These are phyloP conservation scores for Ophiostoma ulmi DNA, from an alignment of 2,329 filamentous ascomycete species.

Conservation along the genomic window DNA sequence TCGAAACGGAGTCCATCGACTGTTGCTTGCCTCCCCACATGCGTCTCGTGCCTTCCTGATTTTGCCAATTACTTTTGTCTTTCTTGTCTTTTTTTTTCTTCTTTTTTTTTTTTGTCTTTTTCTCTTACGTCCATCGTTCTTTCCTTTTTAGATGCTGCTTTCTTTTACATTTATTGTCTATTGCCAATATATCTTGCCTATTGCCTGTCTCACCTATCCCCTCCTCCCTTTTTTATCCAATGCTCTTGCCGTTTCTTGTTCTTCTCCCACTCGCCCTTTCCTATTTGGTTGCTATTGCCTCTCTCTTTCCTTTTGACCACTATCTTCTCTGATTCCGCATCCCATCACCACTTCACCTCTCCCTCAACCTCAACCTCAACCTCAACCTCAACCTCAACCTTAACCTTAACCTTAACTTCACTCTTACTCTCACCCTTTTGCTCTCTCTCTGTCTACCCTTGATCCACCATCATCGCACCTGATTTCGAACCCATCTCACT, in stretches of 20 bases:
- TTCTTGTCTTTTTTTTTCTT: background rate
- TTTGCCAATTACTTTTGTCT: background rate
- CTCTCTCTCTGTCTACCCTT: background rate
- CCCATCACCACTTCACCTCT: background rate
- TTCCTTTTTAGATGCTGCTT: background rate
- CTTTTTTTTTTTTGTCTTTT: background rate
- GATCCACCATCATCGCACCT: background rate
- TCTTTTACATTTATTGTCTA: background rate
- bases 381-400: background rate
- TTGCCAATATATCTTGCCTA: background rate
- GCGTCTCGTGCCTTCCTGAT: slow-evolving; percentile 10
- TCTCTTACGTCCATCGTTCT: too few relatives aligned
- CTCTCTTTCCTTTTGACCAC: background rate
- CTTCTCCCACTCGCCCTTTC: background rate
- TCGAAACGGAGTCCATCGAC: background rate
- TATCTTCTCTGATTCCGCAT: background rate
- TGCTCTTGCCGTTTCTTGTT: background rate
- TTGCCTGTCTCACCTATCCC: background rate
- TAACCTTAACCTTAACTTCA: too few relatives aligned
- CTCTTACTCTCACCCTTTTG: background rate
- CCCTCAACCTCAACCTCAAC: background rate
- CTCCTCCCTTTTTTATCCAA: background rate
- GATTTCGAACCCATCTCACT: slow-evolving; percentile 5
- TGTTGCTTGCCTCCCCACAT: background rate
- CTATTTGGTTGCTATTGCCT: background rate